These are phyloP conservation scores for Claviceps purpurea DNA, from an alignment of 2,329 filamentous ascomycete species.

Conservation along the genomic window DNA sequence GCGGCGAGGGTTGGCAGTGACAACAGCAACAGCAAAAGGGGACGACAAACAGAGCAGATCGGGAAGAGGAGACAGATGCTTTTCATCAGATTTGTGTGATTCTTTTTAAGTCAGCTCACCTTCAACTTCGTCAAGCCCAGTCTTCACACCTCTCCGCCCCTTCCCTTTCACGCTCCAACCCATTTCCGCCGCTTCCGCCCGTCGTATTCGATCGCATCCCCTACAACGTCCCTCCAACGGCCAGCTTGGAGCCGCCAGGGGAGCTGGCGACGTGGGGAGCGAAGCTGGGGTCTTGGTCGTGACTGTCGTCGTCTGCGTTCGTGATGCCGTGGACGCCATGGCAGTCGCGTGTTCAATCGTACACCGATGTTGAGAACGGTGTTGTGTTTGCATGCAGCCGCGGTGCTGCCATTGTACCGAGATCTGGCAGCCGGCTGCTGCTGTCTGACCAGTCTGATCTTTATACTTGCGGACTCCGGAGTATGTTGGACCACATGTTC, in stretches of 20 bases:
- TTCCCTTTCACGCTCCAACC: not conserved
- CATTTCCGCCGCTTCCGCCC: not conserved
- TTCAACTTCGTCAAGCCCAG: not conserved
- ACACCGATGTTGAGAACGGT: no score
- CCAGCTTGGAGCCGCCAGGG: not conserved
- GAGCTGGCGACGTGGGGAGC: not conserved
- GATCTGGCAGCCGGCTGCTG: not conserved
- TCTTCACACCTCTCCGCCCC: not conserved
- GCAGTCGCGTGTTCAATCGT: no score
- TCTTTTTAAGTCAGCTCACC: not conserved
- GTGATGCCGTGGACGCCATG: not conserved
- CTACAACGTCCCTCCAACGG: conserved; percentile 2
- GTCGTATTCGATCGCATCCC: conserved; percentile 5
- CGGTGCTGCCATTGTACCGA: not conserved
- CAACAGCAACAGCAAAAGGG: no score
- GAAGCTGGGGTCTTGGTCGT: not conserved
- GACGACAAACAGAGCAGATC: no score
- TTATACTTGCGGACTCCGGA: no score
- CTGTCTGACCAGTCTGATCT: no score
- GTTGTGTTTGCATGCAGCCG: not conserved
- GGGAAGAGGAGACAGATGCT: not conserved
- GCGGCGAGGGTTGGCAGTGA: no score
- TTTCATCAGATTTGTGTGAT: not conserved
- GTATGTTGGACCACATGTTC: no score
- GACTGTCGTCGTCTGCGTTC: not conserved